Conservation (phyloP, 164 flowering plant species). For the Aristolochia contorta region DNA sequence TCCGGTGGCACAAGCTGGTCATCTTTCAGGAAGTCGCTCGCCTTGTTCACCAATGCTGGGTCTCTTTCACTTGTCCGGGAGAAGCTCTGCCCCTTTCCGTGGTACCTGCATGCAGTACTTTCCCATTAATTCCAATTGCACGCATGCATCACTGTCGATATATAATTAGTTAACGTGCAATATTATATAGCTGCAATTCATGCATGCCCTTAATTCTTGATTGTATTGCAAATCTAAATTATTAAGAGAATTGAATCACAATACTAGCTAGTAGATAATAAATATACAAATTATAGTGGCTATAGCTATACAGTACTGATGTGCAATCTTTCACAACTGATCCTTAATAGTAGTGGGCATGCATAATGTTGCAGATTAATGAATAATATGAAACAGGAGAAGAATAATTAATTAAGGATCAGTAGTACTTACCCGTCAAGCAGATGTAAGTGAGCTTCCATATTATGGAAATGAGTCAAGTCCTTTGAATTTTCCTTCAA, state of each 20-base stretch:
- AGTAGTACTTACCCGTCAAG: conserved; percentile 15
- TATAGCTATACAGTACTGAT: too few species aligned
- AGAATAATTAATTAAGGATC: not conserved
- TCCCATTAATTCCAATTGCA: not conserved
- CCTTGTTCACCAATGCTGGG: conserved; percentile 5
- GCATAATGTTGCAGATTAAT: not conserved
- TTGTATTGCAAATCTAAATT: too few species aligned
- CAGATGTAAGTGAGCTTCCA: conserved; percentile 37
- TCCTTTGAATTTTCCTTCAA: conserved; percentile 17
- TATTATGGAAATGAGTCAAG: conserved; percentile 35
- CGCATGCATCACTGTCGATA: not conserved
- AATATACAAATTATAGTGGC: too few species aligned
- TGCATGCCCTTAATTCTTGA: too few species aligned
- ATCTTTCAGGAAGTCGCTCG: not conserved
- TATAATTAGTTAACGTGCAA: too few species aligned
- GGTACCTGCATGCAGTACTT: not conserved
- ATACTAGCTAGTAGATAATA: too few species aligned
- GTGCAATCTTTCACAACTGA: too few species aligned
- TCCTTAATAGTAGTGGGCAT: too few species aligned
- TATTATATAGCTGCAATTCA: too few species aligned
- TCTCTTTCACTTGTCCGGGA: not conserved
- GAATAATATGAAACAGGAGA: not conserved
- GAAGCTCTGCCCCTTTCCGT: conserved; percentile 1
- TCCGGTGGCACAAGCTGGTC: not conserved
- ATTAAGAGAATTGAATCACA: too few species aligned